Evolutionary conservation across 1,284 basidiomycete genomes (phyloP).

Genomic region (Ceratobasidium papillatum): DNA sequence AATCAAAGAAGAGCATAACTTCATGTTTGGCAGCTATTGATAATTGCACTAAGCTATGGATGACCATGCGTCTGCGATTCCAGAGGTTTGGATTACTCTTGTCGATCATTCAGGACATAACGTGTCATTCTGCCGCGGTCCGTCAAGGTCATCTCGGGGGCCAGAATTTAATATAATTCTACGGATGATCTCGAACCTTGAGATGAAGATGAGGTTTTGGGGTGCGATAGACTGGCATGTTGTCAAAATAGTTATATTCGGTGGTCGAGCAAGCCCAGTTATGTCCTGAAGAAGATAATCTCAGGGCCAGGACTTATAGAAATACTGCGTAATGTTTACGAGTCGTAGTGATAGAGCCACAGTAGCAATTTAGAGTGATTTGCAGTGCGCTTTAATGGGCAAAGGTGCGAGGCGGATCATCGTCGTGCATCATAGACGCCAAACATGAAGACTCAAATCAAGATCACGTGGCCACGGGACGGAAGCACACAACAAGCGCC

Average conservation of each 20-base stretch:
- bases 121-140: neutral
- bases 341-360: neutral
- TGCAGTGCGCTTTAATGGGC: neutral
- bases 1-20: neutral
- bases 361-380: neutral
- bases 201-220: neutral
- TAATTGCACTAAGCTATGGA: neutral
- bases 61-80: neutral
- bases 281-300: neutral
- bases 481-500: conserved; percentile 41
- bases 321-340: neutral
- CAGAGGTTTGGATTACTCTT: neutral
- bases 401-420: neutral
- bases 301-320: neutral
- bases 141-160: neutral
- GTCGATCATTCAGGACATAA: neutral
- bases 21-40: neutral
- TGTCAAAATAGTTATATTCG: neutral
- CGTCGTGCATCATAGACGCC: conserved; percentile 19
- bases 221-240: neutral
- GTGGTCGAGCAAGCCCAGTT: neutral
- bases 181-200: neutral
- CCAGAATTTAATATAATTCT: neutral
- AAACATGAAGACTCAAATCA: conserved; percentile 11
- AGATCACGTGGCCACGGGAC: conserved; percentile 34